Base-by-base conservation (phyloP, 495 filamentous ascomycete genomes). In the Gamarada debralockiae region DNA sequence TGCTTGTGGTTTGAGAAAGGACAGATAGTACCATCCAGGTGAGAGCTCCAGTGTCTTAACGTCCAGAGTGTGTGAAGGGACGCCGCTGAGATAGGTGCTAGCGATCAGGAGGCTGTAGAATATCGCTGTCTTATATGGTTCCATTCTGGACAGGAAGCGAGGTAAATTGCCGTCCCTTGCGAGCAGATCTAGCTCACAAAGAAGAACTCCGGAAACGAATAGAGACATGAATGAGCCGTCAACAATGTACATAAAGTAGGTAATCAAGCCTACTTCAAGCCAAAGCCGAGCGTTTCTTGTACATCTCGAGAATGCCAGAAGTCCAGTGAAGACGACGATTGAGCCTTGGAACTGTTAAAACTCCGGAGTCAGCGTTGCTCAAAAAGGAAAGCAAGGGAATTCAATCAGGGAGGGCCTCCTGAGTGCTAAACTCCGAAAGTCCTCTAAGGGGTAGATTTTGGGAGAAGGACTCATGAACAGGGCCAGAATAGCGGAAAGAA, bases 241-340 rank as follows among this genome's bases (percentile, higher is more conserved):
- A 33, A 63, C 71, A 38, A 75, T 67, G 57, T 73, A 77, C 60
- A 83, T 73, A 53, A 75, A 81, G 66, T 81, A 85, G 62, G 68
- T 69, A 18, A 78, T 71, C 13, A 82, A 54, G 3, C 56, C 60
- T 3, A 72, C 56, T 23, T 78, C 71, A 4, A 73, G 56, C 2
- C 59, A 58, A 53, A 82, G 66, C 2, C 81, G 70, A 6, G 79
- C 59, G 5, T 64, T 52, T 14, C 74, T 55, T 20, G 61, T 66
- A 7, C 79, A 62, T 27, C 79, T 71, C 9, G 78, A 75, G n/a
- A 82, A 71, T 4, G 73, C 83, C 2, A 85, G 53, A 21, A 81
- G 70, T 1, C 73, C 69, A 29, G 85, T 61, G 63, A 86, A 88
- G 4, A 88, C 67, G 43, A 84, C 70, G 57, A 88, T 79, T 13